Evolutionary conservation across 768 basidiomycete species (phyloP).

Genomic region (Calocybe cyanea): DNA sequence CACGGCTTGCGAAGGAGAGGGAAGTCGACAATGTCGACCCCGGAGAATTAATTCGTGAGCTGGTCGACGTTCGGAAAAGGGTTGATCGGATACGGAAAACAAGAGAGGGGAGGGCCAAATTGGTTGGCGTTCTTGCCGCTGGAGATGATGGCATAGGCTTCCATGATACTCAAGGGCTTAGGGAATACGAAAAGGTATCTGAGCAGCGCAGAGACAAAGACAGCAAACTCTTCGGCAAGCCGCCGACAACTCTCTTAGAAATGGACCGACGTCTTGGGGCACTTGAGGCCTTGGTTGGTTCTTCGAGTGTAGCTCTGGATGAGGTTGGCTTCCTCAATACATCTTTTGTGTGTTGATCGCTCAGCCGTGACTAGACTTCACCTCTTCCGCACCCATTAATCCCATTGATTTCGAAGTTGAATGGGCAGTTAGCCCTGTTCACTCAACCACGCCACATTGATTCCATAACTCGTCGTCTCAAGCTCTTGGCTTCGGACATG

Average conservation of each 20-base stretch:
- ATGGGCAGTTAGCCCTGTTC: constrained; percentile 80
- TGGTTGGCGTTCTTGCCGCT: constrained; percentile 57
- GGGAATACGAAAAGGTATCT: constrained; percentile 4
- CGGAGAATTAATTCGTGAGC: constrained; percentile 69
- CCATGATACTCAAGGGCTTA: too few relatives aligned
- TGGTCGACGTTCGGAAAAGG: constrained; percentile 70
- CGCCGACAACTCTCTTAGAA: constrained; percentile 55
- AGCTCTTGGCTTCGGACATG: constrained; percentile 87
- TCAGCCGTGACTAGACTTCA: constrained; percentile 41
- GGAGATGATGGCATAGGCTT: constrained; percentile 21
- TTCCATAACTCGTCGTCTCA: constrained; percentile 89
- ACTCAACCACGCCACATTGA: constrained; percentile 97
- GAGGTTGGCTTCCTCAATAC: constrained; percentile 50
- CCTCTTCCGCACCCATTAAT: constrained; percentile 80
- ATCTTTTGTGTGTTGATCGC: neutral
- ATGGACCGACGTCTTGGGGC: constrained; percentile 83
- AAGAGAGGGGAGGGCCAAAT: constrained; percentile 60
- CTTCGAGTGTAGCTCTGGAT: constrained; percentile 73
- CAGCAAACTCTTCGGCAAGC: constrained; percentile 22
- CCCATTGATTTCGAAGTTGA: constrained; percentile 76
- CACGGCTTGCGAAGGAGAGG: constrained; percentile 54
- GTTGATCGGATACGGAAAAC: constrained; percentile 64
- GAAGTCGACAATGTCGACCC: constrained; percentile 64
- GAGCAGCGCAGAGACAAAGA: constrained; percentile 11
- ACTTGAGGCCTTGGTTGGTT: constrained; percentile 80